Conservation (phyloP, 441 rosid genomes). For the Jatropha podagrica region DNA sequence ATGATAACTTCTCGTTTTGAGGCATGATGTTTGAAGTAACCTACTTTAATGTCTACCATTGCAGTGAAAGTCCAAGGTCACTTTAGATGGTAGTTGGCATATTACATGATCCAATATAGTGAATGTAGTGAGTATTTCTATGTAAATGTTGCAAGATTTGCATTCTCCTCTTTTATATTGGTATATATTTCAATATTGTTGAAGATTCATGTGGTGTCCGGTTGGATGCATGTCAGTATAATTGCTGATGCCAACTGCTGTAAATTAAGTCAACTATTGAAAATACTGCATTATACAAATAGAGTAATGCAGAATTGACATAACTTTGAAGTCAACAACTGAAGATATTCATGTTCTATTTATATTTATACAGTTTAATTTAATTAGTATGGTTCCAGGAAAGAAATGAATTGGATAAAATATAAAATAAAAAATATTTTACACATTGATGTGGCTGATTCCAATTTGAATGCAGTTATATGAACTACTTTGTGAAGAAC, state of each 20-base stretch:
- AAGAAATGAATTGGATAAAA: neutral
- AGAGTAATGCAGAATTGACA: neutral
- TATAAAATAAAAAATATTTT: neutral
- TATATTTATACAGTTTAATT: neutral
- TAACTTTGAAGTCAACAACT: neutral
- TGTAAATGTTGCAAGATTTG: neutral
- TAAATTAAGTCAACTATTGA: neutral
- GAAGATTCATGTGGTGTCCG: neutral
- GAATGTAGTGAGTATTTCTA: neutral
- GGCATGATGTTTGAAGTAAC: neutral
- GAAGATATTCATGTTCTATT: neutral
- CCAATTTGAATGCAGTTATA: neutral
- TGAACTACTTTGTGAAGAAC: neutral
- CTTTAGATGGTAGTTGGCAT: neutral
- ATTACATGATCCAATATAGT: neutral
- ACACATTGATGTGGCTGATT: neutral
- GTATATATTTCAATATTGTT: neutral
- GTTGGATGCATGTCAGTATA: neutral
- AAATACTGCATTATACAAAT: neutral
- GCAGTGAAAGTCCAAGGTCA: neutral
- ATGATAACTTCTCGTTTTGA: neutral
- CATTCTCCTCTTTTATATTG: neutral
- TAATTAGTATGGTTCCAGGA: no score
- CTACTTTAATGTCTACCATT: neutral
- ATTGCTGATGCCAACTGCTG: neutral